Base-by-base conservation (phyloP, 495 filamentous ascomycete genomes). In the Penicillium paxilli region DNA sequence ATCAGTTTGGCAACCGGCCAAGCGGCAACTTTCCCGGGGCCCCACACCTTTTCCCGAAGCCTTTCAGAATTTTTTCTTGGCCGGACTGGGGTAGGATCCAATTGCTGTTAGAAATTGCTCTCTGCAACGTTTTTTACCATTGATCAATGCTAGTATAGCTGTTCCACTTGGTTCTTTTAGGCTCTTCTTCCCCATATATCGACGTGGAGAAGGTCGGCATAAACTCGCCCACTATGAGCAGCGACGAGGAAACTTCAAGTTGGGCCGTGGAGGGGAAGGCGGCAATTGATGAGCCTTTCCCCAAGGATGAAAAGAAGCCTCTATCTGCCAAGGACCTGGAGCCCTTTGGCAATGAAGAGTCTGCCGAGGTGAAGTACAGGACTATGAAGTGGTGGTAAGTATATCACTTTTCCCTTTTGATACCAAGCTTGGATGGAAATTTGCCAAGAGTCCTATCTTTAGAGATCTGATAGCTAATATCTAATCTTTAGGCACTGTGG, bases 371-470 rank as follows among this genome's bases (percentile, higher is more conserved):
- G 33, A 72, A 74, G 52, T 77, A 77, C 58, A 66, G 66, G 23
- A 74, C 69, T 22, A 74, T 78, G 71, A 64, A 62, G 35, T 78
- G 75, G 74, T 78, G 75, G 74, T 67, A 64, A 55, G 65, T 62
- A n/a, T 5, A 23, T 16, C 22, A 17, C 19, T 42, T 24, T 21
- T 22, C 1, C n/a, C n/a, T n/a, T n/a, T n/a, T n/a, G n/a, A n/a
- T n/a, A n/a, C n/a, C n/a, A n/a, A n/a, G n/a, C n/a, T n/a, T n/a
- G n/a, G n/a, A n/a, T n/a, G n/a, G n/a, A n/a, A n/a, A n/a, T n/a
- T n/a, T n/a, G n/a, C n/a, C n/a, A n/a, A n/a, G n/a, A n/a, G n/a
- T 38, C 4, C 11, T 38, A 16, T 19, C 14, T 38, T 19, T 16
- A 9, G 19, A 22, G 24, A 16, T 19, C 25, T 10, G n/a, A 25